Evolutionary conservation across 495 filamentous ascomycete genomes (phyloP).

Genomic region (Terfezia claveryi): DNA sequence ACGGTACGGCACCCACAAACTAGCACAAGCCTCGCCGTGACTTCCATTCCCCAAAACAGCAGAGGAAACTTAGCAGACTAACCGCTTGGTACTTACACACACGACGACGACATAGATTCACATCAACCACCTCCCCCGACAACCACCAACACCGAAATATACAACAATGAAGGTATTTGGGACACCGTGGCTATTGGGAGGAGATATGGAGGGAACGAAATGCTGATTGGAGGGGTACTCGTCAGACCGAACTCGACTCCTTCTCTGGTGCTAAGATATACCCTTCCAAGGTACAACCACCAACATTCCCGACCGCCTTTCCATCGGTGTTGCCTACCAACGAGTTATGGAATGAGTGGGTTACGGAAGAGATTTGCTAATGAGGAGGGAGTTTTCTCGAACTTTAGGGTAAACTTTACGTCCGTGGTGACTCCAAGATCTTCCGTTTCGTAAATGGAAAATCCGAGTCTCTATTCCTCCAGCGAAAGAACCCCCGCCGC

Average conservation of each 20-base stretch:
- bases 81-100: not conserved
- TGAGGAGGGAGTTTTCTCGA: not conserved
- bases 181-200: not conserved
- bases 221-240: not conserved
- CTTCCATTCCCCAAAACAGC: not conserved
- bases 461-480: conserved; percentile 97
- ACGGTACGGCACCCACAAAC: not conserved
- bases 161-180: not conserved
- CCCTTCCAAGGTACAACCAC: conserved; percentile 15
- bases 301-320: not conserved
- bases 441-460: conserved; percentile 99
- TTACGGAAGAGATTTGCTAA: no score
- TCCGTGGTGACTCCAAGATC: conserved; percentile 99
- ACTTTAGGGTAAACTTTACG: conserved; percentile 82
- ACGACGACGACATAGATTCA: not conserved
- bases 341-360: no score
- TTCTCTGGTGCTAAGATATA: conserved; percentile 21
- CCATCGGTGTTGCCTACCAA: not conserved
- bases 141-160: not conserved
- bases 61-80: not conserved
- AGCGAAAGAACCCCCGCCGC: conserved; percentile 99
- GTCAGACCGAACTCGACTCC: conserved; percentile 20
- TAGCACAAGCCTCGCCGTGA: not conserved
- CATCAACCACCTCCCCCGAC: not conserved
- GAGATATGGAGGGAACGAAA: not conserved